Conservation (phyloP, 768 basidiomycete genomes). For the Cyathus striatus region DNA sequence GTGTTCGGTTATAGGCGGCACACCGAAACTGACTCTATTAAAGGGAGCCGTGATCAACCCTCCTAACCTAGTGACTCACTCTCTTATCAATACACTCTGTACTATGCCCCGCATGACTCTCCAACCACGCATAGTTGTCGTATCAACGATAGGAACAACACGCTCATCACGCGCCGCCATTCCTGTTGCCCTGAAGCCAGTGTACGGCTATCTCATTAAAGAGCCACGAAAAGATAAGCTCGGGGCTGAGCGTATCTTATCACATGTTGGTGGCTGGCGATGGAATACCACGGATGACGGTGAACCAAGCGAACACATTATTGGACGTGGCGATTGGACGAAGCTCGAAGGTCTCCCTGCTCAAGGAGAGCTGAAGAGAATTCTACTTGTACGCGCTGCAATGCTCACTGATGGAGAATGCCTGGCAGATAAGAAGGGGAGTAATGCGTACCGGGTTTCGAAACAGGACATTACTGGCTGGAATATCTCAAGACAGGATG, state of each 20-base stretch:
- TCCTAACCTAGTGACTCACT: constrained; percentile 49
- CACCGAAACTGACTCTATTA: constrained; percentile 29
- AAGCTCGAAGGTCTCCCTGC: constrained; percentile 31
- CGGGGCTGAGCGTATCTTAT: constrained; percentile 46
- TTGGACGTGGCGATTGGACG: constrained; percentile 38
- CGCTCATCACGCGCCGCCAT: constrained; percentile 33
- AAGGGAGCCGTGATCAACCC: constrained; percentile 46
- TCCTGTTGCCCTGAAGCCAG: constrained; percentile 36
- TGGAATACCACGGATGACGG: constrained; percentile 38
- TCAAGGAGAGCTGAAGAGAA: constrained; percentile 35
- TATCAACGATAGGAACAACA: constrained; percentile 48
- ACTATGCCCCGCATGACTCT: constrained; percentile 38
- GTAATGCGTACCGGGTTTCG: constrained; percentile 31
- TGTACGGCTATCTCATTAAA: constrained; percentile 42
- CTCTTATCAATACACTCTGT: constrained; percentile 48
- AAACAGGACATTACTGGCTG: constrained; percentile 38
- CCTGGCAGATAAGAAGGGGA: constrained; percentile 1
- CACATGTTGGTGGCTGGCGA: constrained; percentile 40
- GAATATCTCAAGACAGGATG: constrained; percentile 55
- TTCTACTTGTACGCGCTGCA: constrained; percentile 33
- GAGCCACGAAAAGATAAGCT: constrained; percentile 53
- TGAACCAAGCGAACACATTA: constrained; percentile 33
- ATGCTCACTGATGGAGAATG: constrained; percentile 3
- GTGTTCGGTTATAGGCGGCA: constrained; percentile 25
- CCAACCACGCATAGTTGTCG: constrained; percentile 39